Conservation (phyloP, 1,284 basidiomycete species). For the Sutorius eximius region DNA sequence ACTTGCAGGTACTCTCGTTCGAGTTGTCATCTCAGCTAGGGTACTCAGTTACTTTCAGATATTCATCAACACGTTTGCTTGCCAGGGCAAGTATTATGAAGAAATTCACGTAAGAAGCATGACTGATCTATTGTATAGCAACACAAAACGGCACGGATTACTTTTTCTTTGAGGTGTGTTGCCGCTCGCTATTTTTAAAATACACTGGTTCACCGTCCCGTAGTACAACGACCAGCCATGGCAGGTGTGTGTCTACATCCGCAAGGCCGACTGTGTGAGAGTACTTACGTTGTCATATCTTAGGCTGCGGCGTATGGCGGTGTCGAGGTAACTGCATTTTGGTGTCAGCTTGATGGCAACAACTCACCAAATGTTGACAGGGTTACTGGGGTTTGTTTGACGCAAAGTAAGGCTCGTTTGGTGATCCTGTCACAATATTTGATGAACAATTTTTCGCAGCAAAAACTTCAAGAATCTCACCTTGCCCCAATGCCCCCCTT, state of each 20-base stretch:
- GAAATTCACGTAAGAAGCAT: background rate
- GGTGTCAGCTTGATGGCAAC: slow-evolving; percentile 3
- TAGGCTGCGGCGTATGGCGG: slow-evolving; percentile 59
- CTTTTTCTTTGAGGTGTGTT: slow-evolving; percentile 76
- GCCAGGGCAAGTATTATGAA: slow-evolving; percentile 45
- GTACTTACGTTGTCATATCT: slow-evolving; percentile 16
- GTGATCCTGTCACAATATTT: background rate
- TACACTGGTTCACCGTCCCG: slow-evolving; percentile 15
- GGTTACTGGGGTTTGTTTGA: slow-evolving; percentile 68
- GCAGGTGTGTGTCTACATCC: slow-evolving; percentile 53
- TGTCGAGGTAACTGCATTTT: slow-evolving; percentile 67
- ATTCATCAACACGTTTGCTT: slow-evolving; percentile 86
- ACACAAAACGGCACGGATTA: slow-evolving; percentile 81
- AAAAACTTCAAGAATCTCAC: slow-evolving; percentile 57
- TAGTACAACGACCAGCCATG: slow-evolving; percentile 84
- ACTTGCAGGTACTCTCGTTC: slow-evolving; percentile 55
- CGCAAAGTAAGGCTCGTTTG: slow-evolving; percentile 41
- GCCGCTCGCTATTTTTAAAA: background rate
- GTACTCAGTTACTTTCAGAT: slow-evolving; percentile 38
- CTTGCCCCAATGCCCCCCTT: slow-evolving; percentile 45
- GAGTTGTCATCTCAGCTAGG: background rate
- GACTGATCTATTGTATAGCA: slow-evolving; percentile 40
- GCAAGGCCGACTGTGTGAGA: background rate
- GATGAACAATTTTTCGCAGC: slow-evolving; percentile 32
- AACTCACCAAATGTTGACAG: slow-evolving; percentile 22